phyloP scores from a whole-genome alignment of 1,284 basidiomycete genomes.

The Heterobasidion occidentale region DNA sequence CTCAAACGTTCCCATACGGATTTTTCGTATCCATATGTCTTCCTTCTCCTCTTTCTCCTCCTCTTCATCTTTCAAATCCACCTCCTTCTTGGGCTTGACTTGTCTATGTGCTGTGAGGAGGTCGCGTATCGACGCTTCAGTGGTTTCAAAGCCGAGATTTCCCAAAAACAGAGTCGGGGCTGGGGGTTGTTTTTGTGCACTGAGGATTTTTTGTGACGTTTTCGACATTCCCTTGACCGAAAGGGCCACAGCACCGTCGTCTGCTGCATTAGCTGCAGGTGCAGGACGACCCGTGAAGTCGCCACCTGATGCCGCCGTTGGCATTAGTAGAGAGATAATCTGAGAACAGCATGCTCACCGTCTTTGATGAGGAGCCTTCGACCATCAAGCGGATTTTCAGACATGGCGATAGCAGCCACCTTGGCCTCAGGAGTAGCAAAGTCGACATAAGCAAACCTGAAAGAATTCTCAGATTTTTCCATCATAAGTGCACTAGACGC shows the following conservation, averaged over 20 bases:
- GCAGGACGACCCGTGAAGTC: conserved; percentile 66
- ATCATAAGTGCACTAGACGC: neutral
- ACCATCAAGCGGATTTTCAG: conserved; percentile 80
- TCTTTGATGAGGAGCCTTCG: conserved; percentile 91
- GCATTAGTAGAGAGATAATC: conserved; percentile 2
- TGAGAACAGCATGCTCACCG: conserved; percentile 36
- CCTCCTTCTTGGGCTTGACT: conserved; percentile 19
- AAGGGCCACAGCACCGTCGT: conserved; percentile 18
- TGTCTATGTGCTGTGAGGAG: conserved; percentile 62
- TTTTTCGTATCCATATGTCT: conserved; percentile 74
- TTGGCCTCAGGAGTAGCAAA: conserved; percentile 78
- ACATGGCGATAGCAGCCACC: conserved; percentile 66
- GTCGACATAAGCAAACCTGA: conserved; percentile 94
- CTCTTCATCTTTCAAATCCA: conserved; percentile 18
- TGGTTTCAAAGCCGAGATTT: conserved; percentile 83
- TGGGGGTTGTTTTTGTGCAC: conserved; percentile 76
- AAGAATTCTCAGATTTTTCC: neutral
- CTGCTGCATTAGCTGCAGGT: conserved; percentile 18
- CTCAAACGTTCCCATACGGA: conserved; percentile 93
- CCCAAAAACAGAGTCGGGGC: conserved; percentile 84
- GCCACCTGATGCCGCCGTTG: conserved; percentile 39
- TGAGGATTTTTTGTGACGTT: conserved; percentile 76
- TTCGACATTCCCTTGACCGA: conserved; percentile 47
- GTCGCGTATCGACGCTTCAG: conserved; percentile 67
- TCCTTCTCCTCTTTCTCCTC: conserved; percentile 23